Conservation (phyloP, 192 early-diverging fungal genomes). For the Linnemannia zychae region DNA sequence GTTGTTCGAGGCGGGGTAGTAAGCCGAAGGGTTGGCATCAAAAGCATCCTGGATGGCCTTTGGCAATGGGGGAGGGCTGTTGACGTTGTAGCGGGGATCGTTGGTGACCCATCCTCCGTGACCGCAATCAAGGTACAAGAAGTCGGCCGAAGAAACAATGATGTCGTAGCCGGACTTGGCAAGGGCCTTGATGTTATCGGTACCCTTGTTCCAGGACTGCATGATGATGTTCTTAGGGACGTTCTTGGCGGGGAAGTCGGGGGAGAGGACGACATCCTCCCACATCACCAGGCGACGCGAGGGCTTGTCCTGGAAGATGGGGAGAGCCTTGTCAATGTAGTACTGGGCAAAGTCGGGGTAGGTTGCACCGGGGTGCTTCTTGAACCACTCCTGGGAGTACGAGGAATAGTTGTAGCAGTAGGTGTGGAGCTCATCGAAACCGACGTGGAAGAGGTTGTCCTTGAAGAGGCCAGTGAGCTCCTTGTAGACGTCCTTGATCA, state of each 20-base stretch:
- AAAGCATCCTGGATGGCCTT: conserved; percentile 53
- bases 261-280: conserved; percentile 73
- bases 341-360: conserved; percentile 60
- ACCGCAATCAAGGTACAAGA: conserved; percentile 83
- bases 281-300: conserved; percentile 75
- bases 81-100: conserved; percentile 64
- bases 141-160: conserved; percentile 71
- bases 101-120: conserved; percentile 79
- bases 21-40: conserved; percentile 30
- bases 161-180: conserved; percentile 74
- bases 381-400: conserved; percentile 52
- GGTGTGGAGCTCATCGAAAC: conserved; percentile 81
- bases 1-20: conserved; percentile 46
- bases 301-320: conserved; percentile 58
- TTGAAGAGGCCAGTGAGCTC: conserved; percentile 74
- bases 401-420: conserved; percentile 76
- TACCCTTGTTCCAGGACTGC: conserved; percentile 78
- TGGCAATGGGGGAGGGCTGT: conserved; percentile 34
- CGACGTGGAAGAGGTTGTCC: conserved; percentile 77
- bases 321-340: conserved; percentile 68
- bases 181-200: conserved; percentile 65
- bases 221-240: conserved; percentile 70
- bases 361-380: conserved; percentile 31
- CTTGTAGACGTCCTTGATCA: conserved; percentile 70
- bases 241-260: conserved; percentile 56